phyloP scores from a whole-genome alignment of 2,329 filamentous ascomycete genomes.

The Cryoendolithus antarcticus region DNA sequence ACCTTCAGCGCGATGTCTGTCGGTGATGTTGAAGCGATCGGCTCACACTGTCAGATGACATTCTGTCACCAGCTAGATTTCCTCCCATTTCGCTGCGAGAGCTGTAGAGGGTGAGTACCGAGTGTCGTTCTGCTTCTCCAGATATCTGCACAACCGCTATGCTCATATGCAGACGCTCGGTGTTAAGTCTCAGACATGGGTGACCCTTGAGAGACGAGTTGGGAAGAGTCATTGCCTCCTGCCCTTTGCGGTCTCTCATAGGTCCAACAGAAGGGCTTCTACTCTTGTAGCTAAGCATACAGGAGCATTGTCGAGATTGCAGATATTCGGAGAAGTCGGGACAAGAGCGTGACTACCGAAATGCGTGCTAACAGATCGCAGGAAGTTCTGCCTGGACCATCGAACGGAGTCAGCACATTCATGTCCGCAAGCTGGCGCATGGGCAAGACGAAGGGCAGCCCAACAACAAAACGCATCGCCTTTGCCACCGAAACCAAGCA shows the following conservation, averaged over 20 bases:
- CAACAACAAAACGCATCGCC: conserved; percentile 18
- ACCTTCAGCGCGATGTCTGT: conserved; percentile 63
- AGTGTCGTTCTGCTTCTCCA: too few relatives aligned
- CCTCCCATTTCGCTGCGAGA: conserved; percentile 86
- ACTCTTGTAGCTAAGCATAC: too few relatives aligned
- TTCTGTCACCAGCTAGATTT: conserved; percentile 96
- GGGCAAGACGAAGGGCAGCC: conserved; percentile 40
- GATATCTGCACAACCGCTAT: too few relatives aligned
- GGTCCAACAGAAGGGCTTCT: too few relatives aligned
- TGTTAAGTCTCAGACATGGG: too few relatives aligned
- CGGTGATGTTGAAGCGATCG: conserved; percentile 71
- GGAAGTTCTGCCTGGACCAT: conserved; percentile 77
- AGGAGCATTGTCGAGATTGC: too few relatives aligned
- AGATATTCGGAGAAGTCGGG: too few relatives aligned
- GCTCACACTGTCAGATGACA: conserved; percentile 77
- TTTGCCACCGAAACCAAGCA: conserved; percentile 37
- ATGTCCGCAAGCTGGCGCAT: conserved; percentile 48
- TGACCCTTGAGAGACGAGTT: too few relatives aligned
- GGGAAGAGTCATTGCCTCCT: too few relatives aligned
- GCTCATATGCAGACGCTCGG: too few relatives aligned
- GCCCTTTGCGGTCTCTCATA: too few relatives aligned
- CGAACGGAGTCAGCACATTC: conserved; percentile 73
- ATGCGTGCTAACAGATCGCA: conserved; percentile 3
- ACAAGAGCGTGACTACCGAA: neutral
- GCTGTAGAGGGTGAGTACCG: conserved; percentile 55